Conservation (phyloP, 208 protist genomes). For the Leishmania braziliensis region DNA sequence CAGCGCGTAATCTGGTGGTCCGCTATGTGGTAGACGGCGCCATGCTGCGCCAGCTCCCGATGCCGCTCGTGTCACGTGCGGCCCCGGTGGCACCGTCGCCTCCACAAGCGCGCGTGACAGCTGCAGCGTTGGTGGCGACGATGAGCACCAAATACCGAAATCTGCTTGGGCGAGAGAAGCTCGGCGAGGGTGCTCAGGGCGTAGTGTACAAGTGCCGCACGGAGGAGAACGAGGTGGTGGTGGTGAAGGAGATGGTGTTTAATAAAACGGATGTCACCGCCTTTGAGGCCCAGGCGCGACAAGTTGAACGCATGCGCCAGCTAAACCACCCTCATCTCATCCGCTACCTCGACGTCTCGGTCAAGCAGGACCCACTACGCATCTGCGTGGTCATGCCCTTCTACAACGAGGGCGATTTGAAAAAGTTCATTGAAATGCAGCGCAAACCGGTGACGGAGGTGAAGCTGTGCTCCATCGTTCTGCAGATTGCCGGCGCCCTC, state of each 20-base stretch:
- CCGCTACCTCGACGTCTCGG: constrained; percentile 79
- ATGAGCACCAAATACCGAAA: constrained; percentile 51
- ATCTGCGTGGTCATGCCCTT: constrained; percentile 85
- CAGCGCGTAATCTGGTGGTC: constrained; percentile 20
- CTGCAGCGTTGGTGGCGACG: constrained; percentile 11
- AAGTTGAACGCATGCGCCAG: constrained; percentile 71
- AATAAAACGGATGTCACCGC: constrained; percentile 30
- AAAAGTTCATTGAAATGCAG: constrained; percentile 63
- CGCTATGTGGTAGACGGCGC: constrained; percentile 19
- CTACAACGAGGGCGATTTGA: constrained; percentile 82
- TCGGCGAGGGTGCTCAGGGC: constrained; percentile 83
- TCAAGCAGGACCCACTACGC: constrained; percentile 42
- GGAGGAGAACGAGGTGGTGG: constrained; percentile 69
- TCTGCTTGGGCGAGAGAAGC: constrained; percentile 39
- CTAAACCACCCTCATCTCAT: constrained; percentile 85
- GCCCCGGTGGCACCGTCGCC: constrained; percentile 4
- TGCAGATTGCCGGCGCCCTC: constrained; percentile 79
- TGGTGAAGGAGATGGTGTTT: constrained; percentile 85
- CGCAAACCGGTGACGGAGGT: constrained; percentile 57
- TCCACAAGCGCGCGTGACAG: constrained; percentile 17
- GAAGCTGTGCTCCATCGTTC: constrained; percentile 73
- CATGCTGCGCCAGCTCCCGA: constrained; percentile 23
- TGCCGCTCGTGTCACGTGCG: constrained; percentile 23
- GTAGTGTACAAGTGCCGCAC: constrained; percentile 82
- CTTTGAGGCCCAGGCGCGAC: constrained; percentile 54